Evolutionary conservation across 768 basidiomycete genomes (phyloP), one percentile per base, ranked within the genome.

Genomic region (Clitopilus passeckerianus): DNA sequence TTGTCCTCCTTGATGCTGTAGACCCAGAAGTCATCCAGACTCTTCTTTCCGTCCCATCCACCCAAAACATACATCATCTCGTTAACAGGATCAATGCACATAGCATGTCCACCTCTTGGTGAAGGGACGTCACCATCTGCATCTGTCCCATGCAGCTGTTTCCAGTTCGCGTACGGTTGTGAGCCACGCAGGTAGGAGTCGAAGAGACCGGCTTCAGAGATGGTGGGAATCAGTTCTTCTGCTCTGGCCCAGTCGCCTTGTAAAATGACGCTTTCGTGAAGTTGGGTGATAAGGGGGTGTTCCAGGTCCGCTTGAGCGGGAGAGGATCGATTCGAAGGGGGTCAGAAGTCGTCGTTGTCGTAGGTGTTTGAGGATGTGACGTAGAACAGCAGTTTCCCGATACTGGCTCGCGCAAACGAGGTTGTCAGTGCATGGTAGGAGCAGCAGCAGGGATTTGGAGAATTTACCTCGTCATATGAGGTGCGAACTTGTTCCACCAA

Each of bases 21-120:
- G 43, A 79, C 76, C 91, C 91, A 93, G 61, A 92, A 87, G 68
- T 93, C 91, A 66, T 89, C 87, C 30, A 93, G 73, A 54, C 83
- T 85, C 60, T 81, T 84, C 57, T 83, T 71, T 1, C 91, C 90
- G 61, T 91, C 83, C 84, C 87, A 93, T 0, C 91, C 91, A 1
- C 91, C 91, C 57, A 91, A 84, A 20, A 93, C 77, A 67, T 92
- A 92, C 27, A 93, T 83, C 46, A 80, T 70, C 6, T 82, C 81
- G 37, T 82, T 78, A 7, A 79, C 75, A 22, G 79, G 73, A 66
- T 92, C 90, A 62, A 91, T 83, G 64, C 89, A 91, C 88, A 91
- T 90, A 20, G 89, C 86, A 62, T 93, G 90, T 0, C 91, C 91
- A 15, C 91, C 89, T 0, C 91, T 83, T 50, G 82, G 76, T 23